Evolutionary conservation across 2,329 filamentous ascomycete genomes (phyloP), one percentile per base, ranked within the genome.

Genomic region (Phyllosticta citriasiana): DNA sequence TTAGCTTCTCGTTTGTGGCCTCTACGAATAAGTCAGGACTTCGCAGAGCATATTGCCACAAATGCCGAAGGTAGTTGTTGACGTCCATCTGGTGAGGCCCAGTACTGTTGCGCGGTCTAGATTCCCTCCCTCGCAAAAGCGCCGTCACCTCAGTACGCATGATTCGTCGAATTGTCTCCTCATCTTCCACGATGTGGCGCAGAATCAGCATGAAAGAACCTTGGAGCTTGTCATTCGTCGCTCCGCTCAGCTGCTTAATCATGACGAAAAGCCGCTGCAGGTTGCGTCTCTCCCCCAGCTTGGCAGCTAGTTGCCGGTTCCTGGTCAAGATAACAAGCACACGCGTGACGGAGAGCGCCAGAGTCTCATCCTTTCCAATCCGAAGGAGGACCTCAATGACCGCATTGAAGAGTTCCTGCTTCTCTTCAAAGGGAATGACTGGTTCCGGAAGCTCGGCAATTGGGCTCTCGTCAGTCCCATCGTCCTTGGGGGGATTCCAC

Each of bases 151-250:
- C 93, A 27, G 87, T 88, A 57, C 88, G 84, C 88, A 99, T 97
- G 63, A 96, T 87, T 71, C 97, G 90, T 66, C 89, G 90, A 63
- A 97, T 82, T 1, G 88, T 94, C 19, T 91, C 87, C 57, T 96
- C 91, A 69, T 99, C 95, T 74, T 99, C 94, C 59, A 97, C 84
- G 65, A 99, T 87, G 70, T 99, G 94, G 51, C 95, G 87, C 53
- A 99, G 78, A 58, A 97, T 87, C 12, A 93, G 83, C 82, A 97
- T 87, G 68, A 96, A 88, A 62, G 88, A 82, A 64, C 82, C 82
- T 64, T 87, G 84, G 9, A 99, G 82, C 60, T 87, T 87, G 60
- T 88, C 84, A 30, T 91, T 89, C 6, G 89, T 88, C 30, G 86
- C 82, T 26, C 88, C 89, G 22, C 90, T 87, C 63, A 97, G 83